Evolutionary conservation across 768 basidiomycete genomes (phyloP).

Genomic region (Rubroboletus pulcherrimus): DNA sequence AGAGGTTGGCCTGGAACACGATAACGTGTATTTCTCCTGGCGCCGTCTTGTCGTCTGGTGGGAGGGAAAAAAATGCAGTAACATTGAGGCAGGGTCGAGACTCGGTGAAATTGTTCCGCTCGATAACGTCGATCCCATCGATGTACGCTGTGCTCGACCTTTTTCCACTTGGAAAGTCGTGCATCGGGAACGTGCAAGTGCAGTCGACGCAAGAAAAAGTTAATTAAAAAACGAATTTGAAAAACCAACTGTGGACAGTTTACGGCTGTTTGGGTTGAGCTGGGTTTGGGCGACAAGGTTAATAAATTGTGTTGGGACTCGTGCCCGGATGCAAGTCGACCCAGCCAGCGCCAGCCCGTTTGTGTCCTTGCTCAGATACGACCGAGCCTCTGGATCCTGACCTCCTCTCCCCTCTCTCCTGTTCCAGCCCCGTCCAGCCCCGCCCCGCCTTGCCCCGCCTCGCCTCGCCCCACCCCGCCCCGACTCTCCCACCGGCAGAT

Average conservation of each 20-base stretch:
- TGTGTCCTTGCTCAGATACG: background rate
- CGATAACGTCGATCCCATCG: constrained; percentile 24
- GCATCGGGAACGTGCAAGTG: background rate
- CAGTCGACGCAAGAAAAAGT: background rate
- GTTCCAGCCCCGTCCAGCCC: constrained; percentile 11
- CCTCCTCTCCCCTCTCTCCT: background rate
- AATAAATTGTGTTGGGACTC: constrained; percentile 22
- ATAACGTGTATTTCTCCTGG: constrained; percentile 22
- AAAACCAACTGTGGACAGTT: constrained; percentile 14
- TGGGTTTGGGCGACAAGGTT: constrained; percentile 18
- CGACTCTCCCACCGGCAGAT: background rate
- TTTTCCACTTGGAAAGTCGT: background rate
- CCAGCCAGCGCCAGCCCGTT: constrained; percentile 7
- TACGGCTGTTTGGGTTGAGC: constrained; percentile 24
- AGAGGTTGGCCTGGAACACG: constrained; percentile 4
- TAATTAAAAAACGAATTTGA: background rate
- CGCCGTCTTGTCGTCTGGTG: constrained; percentile 20
- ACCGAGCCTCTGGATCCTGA: background rate
- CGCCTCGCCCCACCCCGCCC: background rate
- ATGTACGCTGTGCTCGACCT: background rate
- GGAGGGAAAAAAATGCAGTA: constrained; percentile 14
- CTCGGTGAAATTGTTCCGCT: constrained; percentile 18
- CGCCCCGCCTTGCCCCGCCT: background rate
- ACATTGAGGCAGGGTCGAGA: constrained; percentile 20
- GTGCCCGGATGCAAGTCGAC: constrained; percentile 11